Conservation (phyloP, 768 basidiomycete species). For the Trametopsis cervina region DNA sequence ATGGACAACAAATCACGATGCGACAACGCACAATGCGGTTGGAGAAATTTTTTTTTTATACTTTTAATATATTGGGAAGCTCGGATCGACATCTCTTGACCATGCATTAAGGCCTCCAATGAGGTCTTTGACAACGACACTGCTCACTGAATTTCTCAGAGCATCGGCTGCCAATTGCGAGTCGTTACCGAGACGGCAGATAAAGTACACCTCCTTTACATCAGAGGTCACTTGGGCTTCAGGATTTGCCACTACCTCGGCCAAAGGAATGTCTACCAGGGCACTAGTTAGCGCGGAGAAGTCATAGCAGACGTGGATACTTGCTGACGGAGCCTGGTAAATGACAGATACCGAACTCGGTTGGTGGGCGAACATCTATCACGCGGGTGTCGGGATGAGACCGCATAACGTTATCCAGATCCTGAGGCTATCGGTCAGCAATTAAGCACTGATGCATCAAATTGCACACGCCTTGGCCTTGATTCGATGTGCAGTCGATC, state of each 20-base stretch:
- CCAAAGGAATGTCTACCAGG: constrained; percentile 64
- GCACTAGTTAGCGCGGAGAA: constrained; percentile 5
- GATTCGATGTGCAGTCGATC: constrained; percentile 14
- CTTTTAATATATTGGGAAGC: constrained; percentile 80
- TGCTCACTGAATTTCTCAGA: constrained; percentile 32
- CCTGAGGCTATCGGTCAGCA: constrained; percentile 27
- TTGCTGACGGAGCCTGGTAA: constrained; percentile 69
- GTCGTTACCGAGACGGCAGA: constrained; percentile 91
- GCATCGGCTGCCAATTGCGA: constrained; percentile 81
- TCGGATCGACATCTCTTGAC: constrained; percentile 63
- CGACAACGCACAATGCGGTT: too few relatives aligned
- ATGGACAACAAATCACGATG: too few relatives aligned
- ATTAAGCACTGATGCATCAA: background rate
- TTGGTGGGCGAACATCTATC: constrained; percentile 73
- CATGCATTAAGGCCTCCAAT: constrained; percentile 81
- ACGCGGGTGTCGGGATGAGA: constrained; percentile 29
- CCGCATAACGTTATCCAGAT: constrained; percentile 35
- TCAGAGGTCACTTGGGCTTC: constrained; percentile 27
- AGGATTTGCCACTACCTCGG: constrained; percentile 57
- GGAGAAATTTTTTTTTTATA: too few relatives aligned
- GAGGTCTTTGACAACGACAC: constrained; percentile 50
- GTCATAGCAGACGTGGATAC: constrained; percentile 16
- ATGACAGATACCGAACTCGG: constrained; percentile 83
- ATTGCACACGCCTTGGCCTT: constrained; percentile 27
- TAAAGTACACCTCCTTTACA: constrained; percentile 38